Evolutionary conservation across 768 basidiomycete species (phyloP).

Genomic region (Phanerochaete sordida): DNA sequence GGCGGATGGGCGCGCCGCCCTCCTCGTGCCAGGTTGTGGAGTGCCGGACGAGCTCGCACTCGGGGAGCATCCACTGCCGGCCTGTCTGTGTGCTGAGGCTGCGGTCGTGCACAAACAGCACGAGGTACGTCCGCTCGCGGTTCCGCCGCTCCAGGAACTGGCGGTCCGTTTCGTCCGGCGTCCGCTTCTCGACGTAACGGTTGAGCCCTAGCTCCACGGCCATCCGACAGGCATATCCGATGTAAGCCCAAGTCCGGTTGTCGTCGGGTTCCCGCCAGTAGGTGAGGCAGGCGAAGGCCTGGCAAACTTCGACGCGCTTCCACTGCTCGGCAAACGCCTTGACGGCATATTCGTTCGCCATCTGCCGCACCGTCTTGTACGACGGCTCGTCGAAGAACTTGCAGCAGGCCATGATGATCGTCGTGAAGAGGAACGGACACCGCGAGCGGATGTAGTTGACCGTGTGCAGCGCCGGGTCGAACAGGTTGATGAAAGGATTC

Average conservation of each 20-base stretch:
- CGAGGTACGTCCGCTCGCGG: constrained; percentile 81
- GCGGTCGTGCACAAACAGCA: constrained; percentile 83
- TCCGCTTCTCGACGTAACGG: constrained; percentile 55
- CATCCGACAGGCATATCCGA: constrained; percentile 88
- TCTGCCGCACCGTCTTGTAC: constrained; percentile 64
- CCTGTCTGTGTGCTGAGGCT: constrained; percentile 86
- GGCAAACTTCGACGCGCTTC: constrained; percentile 83
- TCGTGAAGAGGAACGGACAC: constrained; percentile 82
- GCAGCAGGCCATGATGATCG: constrained; percentile 78
- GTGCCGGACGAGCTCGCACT: constrained; percentile 75
- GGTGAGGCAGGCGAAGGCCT: constrained; percentile 84
- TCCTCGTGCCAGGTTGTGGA: constrained; percentile 69
- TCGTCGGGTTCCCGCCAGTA: constrained; percentile 92
- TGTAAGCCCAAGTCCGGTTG: constrained; percentile 82
- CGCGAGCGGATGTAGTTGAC: constrained; percentile 73
- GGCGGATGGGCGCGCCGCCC: constrained; percentile 48
- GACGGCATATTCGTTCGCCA: constrained; percentile 72
- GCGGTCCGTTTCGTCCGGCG: constrained; percentile 57
- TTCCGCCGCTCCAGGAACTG: constrained; percentile 76
- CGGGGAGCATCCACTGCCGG: constrained; percentile 84
- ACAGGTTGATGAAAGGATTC: constrained; percentile 86
- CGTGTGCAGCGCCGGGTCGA: constrained; percentile 85
- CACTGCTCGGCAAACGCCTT: constrained; percentile 75
- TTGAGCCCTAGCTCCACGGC: constrained; percentile 82
- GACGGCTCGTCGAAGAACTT: constrained; percentile 76